Conservation (phyloP, 108 stramenopile species). For the Chaetoceros tenuissimus region DNA sequence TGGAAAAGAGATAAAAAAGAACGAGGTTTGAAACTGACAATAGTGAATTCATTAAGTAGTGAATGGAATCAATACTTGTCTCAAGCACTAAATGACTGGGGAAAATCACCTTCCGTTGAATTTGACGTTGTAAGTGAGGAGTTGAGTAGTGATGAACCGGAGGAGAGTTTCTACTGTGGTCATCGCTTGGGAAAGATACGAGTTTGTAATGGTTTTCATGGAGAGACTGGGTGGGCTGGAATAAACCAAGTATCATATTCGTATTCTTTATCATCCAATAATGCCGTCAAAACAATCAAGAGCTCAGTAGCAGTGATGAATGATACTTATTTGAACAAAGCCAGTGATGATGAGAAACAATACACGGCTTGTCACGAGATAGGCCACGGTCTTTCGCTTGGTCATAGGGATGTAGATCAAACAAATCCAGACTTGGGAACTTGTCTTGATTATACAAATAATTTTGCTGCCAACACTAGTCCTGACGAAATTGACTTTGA, state of each 20-base stretch:
- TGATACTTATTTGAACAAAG: constrained; percentile 18
- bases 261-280: background rate
- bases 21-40: background rate
- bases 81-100: background rate
- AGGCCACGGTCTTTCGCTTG: constrained; percentile 38
- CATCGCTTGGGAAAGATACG: constrained; percentile 19
- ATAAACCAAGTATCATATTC: constrained; percentile 5
- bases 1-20: too few relatives aligned
- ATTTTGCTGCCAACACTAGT: constrained; percentile 32
- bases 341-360: constrained; percentile 12
- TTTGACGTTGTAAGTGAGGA: background rate
- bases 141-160: background rate
- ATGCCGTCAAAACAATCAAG: constrained; percentile 7
- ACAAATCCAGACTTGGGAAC: constrained; percentile 20
- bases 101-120: background rate
- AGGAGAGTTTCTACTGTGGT: background rate
- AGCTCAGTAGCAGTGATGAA: constrained; percentile 32
- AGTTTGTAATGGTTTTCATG: constrained; percentile 45
- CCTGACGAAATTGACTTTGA: constrained; percentile 47
- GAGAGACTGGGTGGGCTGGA: constrained; percentile 40
- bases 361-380: constrained; percentile 46
- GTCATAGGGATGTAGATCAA: constrained; percentile 38
- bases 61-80: background rate
- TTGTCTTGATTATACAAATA: constrained; percentile 53
- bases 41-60: background rate